Percentiles rank a stretch among this genome's conserved stretches.
Conservation (phyloP, 805 yeast genomes). For the Metschnikowia anglica region DNA sequence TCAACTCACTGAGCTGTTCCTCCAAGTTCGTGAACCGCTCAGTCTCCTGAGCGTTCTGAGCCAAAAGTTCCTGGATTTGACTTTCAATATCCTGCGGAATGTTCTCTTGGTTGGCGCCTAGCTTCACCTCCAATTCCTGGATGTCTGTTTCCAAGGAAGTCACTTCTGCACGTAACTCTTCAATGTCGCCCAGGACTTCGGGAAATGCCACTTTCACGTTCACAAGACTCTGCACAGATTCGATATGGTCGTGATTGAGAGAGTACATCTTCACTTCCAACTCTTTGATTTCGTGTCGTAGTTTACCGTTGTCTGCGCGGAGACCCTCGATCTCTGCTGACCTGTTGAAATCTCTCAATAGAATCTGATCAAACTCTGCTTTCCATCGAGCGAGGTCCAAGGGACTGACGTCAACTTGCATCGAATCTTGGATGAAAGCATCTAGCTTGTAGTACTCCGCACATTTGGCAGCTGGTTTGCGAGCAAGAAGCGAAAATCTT, state of each 20-base stretch:
- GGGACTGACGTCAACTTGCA: constrained; percentile 71
- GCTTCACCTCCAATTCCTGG: constrained; percentile 44
- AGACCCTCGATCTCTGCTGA: constrained; percentile 59
- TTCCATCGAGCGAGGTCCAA: constrained; percentile 66
- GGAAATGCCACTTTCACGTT: constrained; percentile 74
- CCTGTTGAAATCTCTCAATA: constrained; percentile 62
- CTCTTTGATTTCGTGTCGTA: constrained; percentile 69
- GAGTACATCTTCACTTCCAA: constrained; percentile 68
- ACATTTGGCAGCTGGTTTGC: constrained; percentile 18
- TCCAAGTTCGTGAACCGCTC: constrained; percentile 40
- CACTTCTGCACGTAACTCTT: constrained; percentile 52
- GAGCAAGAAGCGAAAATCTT: constrained; percentile 24
- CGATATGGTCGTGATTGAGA: constrained; percentile 79
- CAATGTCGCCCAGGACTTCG: constrained; percentile 71
- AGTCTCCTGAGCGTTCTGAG: constrained; percentile 38
- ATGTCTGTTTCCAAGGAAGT: constrained; percentile 28
- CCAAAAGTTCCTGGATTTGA: constrained; percentile 35
- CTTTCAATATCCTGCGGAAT: constrained; percentile 40
- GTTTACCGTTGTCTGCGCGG: constrained; percentile 63
- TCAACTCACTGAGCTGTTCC: constrained; percentile 32
- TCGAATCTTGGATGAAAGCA: constrained; percentile 74
- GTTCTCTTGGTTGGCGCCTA: constrained; percentile 21
- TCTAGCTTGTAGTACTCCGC: constrained; percentile 57
- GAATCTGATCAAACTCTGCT: constrained; percentile 74
- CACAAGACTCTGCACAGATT: constrained; percentile 84